Conservation (phyloP, 164 flowering plant species). For the Vitis labrusca region DNA sequence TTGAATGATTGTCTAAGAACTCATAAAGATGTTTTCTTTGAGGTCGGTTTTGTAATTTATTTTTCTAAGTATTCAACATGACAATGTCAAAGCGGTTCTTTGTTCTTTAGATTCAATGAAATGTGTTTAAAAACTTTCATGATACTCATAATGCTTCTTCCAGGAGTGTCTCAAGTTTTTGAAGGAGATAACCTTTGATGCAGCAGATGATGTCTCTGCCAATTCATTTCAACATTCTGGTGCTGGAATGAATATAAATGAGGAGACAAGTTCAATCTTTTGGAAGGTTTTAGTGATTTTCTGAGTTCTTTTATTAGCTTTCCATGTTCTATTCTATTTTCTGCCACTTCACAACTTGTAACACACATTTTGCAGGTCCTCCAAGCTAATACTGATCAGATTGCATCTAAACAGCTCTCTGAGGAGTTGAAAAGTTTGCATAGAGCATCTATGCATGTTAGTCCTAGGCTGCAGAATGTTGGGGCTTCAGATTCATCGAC, state of each 20-base stretch:
- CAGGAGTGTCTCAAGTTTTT: conserved; percentile 88
- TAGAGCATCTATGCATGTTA: conserved; percentile 33
- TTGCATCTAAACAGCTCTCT: conserved; percentile 45
- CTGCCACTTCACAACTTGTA: neutral
- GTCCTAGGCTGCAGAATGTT: conserved; percentile 53
- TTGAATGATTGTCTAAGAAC: conserved; percentile 48
- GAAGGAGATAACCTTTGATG: conserved; percentile 57
- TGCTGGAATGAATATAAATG: conserved; percentile 43
- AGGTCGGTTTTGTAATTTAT: conserved; percentile 39
- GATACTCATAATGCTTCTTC: conserved; percentile 6
- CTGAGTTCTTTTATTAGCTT: too few relatives aligned
- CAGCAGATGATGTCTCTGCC: conserved; percentile 38
- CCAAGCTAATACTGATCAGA: conserved; percentile 46
- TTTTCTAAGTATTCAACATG: too few relatives aligned
- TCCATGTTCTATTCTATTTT: too few relatives aligned
- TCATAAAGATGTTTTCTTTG: conserved; percentile 60
- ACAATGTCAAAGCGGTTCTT: too few relatives aligned
- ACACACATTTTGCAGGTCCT: conserved; percentile 57
- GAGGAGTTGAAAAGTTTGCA: conserved; percentile 76
- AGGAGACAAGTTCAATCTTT: conserved; percentile 54
- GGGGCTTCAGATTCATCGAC: conserved; percentile 55
- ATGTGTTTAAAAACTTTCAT: neutral
- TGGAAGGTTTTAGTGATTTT: conserved; percentile 52
- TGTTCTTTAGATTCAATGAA: too few relatives aligned
- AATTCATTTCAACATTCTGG: conserved; percentile 54